These are phyloP conservation scores for Penicillium antarcticum DNA, from an alignment of 495 filamentous ascomycete genomes.

Conservation along the genomic window DNA sequence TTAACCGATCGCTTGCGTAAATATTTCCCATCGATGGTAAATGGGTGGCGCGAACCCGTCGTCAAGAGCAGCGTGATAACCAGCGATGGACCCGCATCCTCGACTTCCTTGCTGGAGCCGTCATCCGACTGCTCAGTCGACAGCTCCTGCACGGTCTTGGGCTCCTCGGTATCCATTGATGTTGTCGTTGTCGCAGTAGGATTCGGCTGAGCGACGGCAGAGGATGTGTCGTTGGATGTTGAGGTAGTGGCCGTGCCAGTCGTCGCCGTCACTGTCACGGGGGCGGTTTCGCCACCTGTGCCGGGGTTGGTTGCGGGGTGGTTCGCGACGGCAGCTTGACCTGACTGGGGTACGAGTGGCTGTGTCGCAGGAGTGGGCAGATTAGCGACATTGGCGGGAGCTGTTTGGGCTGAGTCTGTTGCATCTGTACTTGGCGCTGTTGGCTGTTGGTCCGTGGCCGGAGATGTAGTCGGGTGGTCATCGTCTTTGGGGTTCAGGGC, in stretches of 20 bases:
- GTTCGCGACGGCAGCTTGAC: constrained; percentile 17
- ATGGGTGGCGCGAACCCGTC: constrained; percentile 79
- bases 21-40: constrained; percentile 83
- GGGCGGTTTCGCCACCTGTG: constrained; percentile 22
- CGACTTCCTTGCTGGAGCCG: constrained; percentile 36
- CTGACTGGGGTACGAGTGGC: constrained; percentile 11
- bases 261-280: constrained; percentile 20
- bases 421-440: constrained; percentile 8
- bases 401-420: not conserved
- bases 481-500: constrained; percentile 11
- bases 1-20: constrained; percentile 71
- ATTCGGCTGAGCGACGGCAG: constrained; percentile 13
- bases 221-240: constrained; percentile 14
- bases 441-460: constrained; percentile 15
- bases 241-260: constrained; percentile 7
- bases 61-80: constrained; percentile 74
- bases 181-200: constrained; percentile 16
- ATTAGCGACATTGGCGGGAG: constrained; percentile 5
- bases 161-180: constrained; percentile 32
- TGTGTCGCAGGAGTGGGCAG: constrained; percentile 7
- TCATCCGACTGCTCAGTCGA: constrained; percentile 38
- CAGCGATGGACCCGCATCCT: constrained; percentile 44
- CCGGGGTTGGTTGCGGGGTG: constrained; percentile 21
- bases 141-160: constrained; percentile 27
- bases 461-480: constrained; percentile 21